Evolutionary conservation across 1,284 basidiomycete genomes (phyloP), one percentile per base, ranked within the genome.

Genomic region (Naganishia liquefaciens): DNA sequence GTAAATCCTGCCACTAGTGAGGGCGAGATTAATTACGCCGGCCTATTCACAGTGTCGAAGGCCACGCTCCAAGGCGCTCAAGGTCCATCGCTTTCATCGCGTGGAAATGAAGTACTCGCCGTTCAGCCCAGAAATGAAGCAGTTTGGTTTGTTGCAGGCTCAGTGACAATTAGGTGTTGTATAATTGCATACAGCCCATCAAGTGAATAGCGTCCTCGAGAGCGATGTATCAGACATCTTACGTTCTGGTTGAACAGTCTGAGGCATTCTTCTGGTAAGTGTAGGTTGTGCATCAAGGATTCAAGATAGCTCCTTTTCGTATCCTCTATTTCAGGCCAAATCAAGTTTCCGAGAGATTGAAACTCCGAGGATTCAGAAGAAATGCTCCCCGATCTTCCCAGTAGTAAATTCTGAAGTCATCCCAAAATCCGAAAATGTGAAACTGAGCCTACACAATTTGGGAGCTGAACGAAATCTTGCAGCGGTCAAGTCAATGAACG

Each of bases 141-240:
- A 75, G 58, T 62, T 66, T 40, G 76, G 62, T 43, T 72, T 82
- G 23, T 61, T 80, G 15, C 68, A 72, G 5, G 72, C 74, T 9
- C 77, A 76, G 64, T 69, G 73, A 21, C 72, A 79, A 68, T 70
- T 54, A 70, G 75, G 76, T 5, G 72, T 81, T 7, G 73, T 17
- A 72, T 89, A 57, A 78, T 87, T 11, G 85, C 85, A 2, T 88
- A 88, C 71, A 82, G 82, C 13, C 86, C 85, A 0, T 79, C 88
- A 17, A 64, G 66, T 68, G 33, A 55, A 54, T 50, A 28, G 17
- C 19, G 19, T 17, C 25, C 19, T 17, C 30, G 2, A 15, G 3
- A 10, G 42, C 23, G 28, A 25, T 23, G 33, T 25, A 2, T 2
- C 33, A 53, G 23, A 30, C 28, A 19, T 27, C 17, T 13, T 0